phyloP scores from a whole-genome alignment of 768 basidiomycete species.

The Panellus pusillus region DNA sequence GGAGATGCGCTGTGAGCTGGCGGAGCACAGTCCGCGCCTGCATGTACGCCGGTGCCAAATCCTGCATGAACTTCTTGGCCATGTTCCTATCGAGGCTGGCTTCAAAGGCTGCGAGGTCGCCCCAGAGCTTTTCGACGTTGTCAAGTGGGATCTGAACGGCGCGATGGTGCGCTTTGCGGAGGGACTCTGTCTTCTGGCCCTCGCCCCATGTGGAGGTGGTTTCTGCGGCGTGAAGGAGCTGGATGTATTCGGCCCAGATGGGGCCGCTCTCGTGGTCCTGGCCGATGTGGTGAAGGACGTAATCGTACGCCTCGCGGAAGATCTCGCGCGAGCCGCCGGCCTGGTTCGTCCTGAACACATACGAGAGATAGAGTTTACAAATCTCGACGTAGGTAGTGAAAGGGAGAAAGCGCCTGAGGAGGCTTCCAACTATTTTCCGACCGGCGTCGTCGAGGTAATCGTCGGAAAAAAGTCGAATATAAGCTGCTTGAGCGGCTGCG shows the following conservation, averaged over 20 bases:
- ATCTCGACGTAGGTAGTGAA: slow-evolving; percentile 87
- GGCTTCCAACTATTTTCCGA: slow-evolving; percentile 58
- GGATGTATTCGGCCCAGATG: slow-evolving; percentile 94
- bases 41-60: slow-evolving; percentile 92
- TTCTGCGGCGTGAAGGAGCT: slow-evolving; percentile 81
- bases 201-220: slow-evolving; percentile 92
- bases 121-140: slow-evolving; percentile 93
- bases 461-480: slow-evolving; percentile 73
- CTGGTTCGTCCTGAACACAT: slow-evolving; percentile 78
- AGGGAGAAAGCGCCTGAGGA: slow-evolving; percentile 89
- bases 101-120: slow-evolving; percentile 91
- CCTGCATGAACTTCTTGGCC: slow-evolving; percentile 95
- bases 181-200: slow-evolving; percentile 90
- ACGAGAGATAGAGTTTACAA: slow-evolving; percentile 91
- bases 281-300: slow-evolving; percentile 84
- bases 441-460: slow-evolving; percentile 69
- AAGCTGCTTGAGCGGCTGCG: slow-evolving; percentile 85
- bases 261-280: slow-evolving; percentile 90
- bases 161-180: slow-evolving; percentile 90
- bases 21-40: slow-evolving; percentile 89
- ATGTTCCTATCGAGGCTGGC: slow-evolving; percentile 81
- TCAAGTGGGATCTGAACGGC: slow-evolving; percentile 94
- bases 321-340: slow-evolving; percentile 66
- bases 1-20: slow-evolving; percentile 71
- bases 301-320: slow-evolving; percentile 89